Base-by-base conservation (phyloP, 805 yeast genomes). In the Huiozyma naganishii region DNA sequence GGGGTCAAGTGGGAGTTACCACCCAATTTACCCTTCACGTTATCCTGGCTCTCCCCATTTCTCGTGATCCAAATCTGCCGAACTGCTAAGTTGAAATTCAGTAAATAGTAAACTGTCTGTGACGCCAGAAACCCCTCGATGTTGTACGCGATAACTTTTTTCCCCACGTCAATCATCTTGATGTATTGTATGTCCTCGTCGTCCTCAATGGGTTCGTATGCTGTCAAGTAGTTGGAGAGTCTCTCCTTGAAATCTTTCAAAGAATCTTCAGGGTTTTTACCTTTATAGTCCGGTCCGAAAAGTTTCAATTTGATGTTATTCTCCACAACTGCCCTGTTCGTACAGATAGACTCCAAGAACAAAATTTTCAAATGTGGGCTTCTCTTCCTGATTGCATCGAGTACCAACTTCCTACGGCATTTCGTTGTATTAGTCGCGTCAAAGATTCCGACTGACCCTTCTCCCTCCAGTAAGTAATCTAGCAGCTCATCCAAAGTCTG, bases 91-190 rank as follows among this genome's bases (percentile, higher is more conserved):
- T 92, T 90, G 74, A 90, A 90, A 55, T 87, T 87, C 49, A 90
- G 70, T 50, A 90, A 67, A 67, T 87, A 92, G 59, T 87, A 90
- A 33, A 89, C 85, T 1, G 95, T 84, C 58, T 92, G 97, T 3
- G 95, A 88, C 0, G 96, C 90, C 42, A 90, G 67, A 56, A 87
- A 92, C 5, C 84, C 84, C 55, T 85, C 85, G 45, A 90, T 84
- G 57, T 89, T 87, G 61, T 82, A 89, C 32, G 95, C 86, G 42
- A 90, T 94, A 35, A 90, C 87, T 61, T 90, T 92, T 55, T 85
- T 79, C 6, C 98, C 97, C 8, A 89, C 97, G 61, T 90, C 90
- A 45, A 90, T 87, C 95, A 90, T 88, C 62, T 90, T 88, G 51
- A 89, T 85, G 55, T 88, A 92, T 59, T 86, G 96, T 35, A 82